A percentile compares a stretch with the other conserved stretches of the same genome.
phyloP scores from a whole-genome alignment of 2,329 filamentous ascomycete species.

The Talaromyces amestolkiae region DNA sequence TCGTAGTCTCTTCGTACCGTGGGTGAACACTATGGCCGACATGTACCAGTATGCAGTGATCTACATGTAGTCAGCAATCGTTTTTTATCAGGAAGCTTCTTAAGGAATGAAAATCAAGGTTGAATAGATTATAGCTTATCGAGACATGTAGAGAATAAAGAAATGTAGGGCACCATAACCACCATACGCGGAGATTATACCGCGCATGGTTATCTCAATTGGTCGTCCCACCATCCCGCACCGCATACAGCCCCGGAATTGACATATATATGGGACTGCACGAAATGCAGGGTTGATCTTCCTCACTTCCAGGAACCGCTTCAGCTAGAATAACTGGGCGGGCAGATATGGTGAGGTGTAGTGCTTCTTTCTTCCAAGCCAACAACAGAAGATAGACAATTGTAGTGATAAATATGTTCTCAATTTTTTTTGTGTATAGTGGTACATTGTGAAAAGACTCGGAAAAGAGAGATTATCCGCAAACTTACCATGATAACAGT shows the following conservation, averaged over 20 bases:
- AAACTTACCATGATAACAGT: slow-evolving; percentile 73
- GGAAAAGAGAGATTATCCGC: slow-evolving; percentile 24
- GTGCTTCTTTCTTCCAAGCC: slow-evolving; percentile 6
- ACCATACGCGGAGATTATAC: slow-evolving; percentile 58
- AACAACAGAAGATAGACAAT: neutral
- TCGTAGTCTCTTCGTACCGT: slow-evolving; percentile 14
- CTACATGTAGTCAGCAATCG: slow-evolving; percentile 37
- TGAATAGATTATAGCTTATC: slow-evolving; percentile 10
- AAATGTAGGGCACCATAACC: slow-evolving; percentile 65
- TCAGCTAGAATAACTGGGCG: slow-evolving; percentile 72
- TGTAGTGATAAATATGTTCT: slow-evolving; percentile 1
- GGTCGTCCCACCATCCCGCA: slow-evolving; percentile 75
- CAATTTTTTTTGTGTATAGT: slow-evolving; percentile 7
- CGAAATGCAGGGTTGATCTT: slow-evolving; percentile 70
- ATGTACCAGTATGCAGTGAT: slow-evolving; percentile 42
- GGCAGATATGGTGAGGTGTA: slow-evolving; percentile 69
- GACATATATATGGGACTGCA: slow-evolving; percentile 61
- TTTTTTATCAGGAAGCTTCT: neutral
- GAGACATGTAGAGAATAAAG: slow-evolving; percentile 24
- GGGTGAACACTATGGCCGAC: slow-evolving; percentile 35
- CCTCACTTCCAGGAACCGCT: slow-evolving; percentile 81
- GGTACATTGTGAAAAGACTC: slow-evolving; percentile 10
- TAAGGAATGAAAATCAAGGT: slow-evolving; percentile 24
- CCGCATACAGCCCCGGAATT: slow-evolving; percentile 59
- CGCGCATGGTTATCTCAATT: slow-evolving; percentile 60